phyloP scores from a whole-genome alignment of 352 stramenopile species.

The Phytophthora colocasiae region DNA sequence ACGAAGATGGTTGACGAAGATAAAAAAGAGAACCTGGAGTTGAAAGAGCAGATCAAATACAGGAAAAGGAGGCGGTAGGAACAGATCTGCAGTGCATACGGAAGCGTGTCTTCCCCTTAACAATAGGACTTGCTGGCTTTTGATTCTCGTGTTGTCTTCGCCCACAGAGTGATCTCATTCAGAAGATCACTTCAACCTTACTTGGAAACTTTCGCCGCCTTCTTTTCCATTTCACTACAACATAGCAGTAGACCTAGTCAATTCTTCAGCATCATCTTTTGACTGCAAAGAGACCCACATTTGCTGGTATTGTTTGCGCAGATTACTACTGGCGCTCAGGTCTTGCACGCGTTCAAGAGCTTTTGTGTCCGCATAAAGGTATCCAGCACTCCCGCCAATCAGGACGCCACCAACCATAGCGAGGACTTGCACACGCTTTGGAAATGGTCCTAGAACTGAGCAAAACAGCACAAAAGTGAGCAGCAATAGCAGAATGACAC shows the following conservation, averaged over 20 bases:
- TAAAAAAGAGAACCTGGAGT: slow-evolving; percentile 34
- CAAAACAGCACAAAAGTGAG: neutral
- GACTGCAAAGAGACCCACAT: slow-evolving; percentile 44
- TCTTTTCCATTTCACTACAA: slow-evolving; percentile 68
- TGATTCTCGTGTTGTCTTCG: slow-evolving; percentile 13
- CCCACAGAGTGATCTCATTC: neutral
- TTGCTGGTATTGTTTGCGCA: slow-evolving; percentile 87
- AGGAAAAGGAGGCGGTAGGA: slow-evolving; percentile 15
- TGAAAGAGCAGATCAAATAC: slow-evolving; percentile 28
- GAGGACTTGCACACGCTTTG: slow-evolving; percentile 62
- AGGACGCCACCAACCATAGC: slow-evolving; percentile 63
- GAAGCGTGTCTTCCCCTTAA: slow-evolving; percentile 34
- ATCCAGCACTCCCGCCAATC: slow-evolving; percentile 67
- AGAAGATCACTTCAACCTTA: slow-evolving; percentile 4
- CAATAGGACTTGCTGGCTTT: slow-evolving; percentile 37
- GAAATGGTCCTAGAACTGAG: slow-evolving; percentile 75
- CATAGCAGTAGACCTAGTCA: neutral
- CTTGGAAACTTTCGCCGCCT: slow-evolving; percentile 56
- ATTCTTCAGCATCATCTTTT: neutral
- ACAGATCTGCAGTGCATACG: slow-evolving; percentile 37
- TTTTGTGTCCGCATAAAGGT: slow-evolving; percentile 77
- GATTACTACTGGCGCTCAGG: slow-evolving; percentile 73
- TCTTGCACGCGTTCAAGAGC: slow-evolving; percentile 77
- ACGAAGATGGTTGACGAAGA: slow-evolving; percentile 10
- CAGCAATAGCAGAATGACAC: neutral